A percentile compares a stretch with the other conserved stretches of the same genome.
These are phyloP conservation scores for Canavalia ensiformis DNA, from an alignment of 306 rosid species.

Conservation along the genomic window DNA sequence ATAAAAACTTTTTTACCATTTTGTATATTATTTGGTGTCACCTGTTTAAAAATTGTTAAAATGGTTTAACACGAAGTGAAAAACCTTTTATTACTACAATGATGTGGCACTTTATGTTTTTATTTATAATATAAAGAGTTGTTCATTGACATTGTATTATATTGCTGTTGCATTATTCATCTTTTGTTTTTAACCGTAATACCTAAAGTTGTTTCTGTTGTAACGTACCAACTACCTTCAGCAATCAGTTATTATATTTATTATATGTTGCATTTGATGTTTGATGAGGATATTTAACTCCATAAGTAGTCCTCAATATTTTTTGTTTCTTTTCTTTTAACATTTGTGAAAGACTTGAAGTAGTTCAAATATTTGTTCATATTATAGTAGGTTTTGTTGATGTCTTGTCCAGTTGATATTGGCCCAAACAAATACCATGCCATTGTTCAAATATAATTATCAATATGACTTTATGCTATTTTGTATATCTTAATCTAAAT, in stretches of 20 bases:
- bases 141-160: neutral
- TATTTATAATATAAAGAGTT: neutral
- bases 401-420: neutral
- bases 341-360: neutral
- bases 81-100: neutral
- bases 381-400: neutral
- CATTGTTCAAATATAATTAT: neutral
- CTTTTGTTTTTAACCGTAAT: neutral
- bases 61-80: neutral
- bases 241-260: neutral
- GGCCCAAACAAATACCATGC: neutral
- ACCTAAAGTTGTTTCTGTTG: neutral
- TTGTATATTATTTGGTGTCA: too few relatives aligned
- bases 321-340: neutral
- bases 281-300: conserved; percentile 29
- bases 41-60: neutral
- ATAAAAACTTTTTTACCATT: too few relatives aligned
- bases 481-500: neutral
- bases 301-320: neutral
- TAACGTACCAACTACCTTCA: neutral
- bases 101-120: neutral
- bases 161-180: neutral
- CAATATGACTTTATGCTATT: neutral
- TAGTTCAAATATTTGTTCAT: neutral
- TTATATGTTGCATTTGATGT: neutral